phyloP scores from a whole-genome alignment of 164 flowering plant genomes.

The Tetrastigma voinierianum region DNA sequence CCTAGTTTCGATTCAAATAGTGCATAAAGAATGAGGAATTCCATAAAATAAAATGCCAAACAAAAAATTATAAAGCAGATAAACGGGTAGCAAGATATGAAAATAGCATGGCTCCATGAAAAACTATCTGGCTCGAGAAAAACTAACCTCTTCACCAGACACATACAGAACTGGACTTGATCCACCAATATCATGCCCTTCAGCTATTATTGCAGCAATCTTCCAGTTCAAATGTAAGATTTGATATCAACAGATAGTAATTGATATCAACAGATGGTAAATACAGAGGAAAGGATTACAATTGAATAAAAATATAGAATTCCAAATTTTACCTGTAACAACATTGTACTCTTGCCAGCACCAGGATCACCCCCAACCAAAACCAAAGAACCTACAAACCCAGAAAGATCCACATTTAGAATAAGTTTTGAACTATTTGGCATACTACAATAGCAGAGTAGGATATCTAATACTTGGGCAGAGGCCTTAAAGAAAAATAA shows the following conservation, averaged over 20 bases:
- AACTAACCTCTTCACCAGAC: conserved; percentile 96
- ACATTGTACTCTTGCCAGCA: conserved; percentile 92
- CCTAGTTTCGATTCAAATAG: no score
- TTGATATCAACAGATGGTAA: conserved; percentile 7
- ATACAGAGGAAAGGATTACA: neutral
- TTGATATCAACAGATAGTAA: conserved; percentile 3
- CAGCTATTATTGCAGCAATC: conserved; percentile 86
- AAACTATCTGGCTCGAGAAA: neutral
- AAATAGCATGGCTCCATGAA: neutral
- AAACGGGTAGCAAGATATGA: neutral
- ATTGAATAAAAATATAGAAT: neutral
- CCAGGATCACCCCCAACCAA: conserved; percentile 99
- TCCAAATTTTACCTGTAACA: conserved; percentile 64
- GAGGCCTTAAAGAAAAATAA: no score
- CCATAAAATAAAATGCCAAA: neutral
- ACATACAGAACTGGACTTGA: conserved; percentile 81
- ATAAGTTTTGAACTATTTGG: neutral
- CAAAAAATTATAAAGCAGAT: neutral
- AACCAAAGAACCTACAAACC: conserved; percentile 71
- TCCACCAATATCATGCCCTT: conserved; percentile 37
- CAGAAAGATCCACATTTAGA: conserved; percentile 1
- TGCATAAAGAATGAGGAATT: no score
- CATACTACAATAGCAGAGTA: neutral
- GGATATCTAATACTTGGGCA: neutral
- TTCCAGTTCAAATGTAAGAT: conserved; percentile 25